Conservation (phyloP, 805 yeast genomes). For the Priceomyces melissophilus region DNA sequence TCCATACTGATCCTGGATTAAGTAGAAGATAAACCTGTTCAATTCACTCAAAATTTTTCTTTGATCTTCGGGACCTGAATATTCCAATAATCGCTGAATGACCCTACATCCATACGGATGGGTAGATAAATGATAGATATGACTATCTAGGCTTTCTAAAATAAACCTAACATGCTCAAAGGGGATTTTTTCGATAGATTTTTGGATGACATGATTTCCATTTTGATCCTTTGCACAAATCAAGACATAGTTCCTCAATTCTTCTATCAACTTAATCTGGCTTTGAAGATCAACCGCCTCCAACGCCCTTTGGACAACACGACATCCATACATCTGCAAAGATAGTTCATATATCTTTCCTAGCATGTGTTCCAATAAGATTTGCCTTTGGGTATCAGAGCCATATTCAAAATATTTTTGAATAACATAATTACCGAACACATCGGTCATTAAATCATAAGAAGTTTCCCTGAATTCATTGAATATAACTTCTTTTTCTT, state of each 20-base stretch:
- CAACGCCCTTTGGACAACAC: conserved; percentile 93
- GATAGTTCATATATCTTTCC: conserved; percentile 75
- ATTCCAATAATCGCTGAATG: conserved; percentile 86
- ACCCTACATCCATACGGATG: conserved; percentile 99
- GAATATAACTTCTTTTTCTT: conserved; percentile 75
- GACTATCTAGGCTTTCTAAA: conserved; percentile 63
- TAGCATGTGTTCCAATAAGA: conserved; percentile 66
- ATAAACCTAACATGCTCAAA: conserved; percentile 67
- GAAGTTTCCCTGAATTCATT: conserved; percentile 76
- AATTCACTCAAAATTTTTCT: conserved; percentile 65
- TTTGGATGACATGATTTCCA: conserved; percentile 97
- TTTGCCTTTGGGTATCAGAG: conserved; percentile 59
- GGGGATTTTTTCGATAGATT: conserved; percentile 84
- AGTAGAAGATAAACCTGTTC: conserved; percentile 63
- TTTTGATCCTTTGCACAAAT: conserved; percentile 78
- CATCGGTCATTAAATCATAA: conserved; percentile 86
- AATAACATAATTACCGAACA: conserved; percentile 95
- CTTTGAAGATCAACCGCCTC: conserved; percentile 65
- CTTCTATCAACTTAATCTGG: conserved; percentile 66
- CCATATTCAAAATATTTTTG: conserved; percentile 92
- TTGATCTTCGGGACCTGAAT: conserved; percentile 65
- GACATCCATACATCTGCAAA: conserved; percentile 95
- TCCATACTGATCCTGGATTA: conserved; percentile 96
- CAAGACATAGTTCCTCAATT: conserved; percentile 65
- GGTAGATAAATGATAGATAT: conserved; percentile 80